phyloP scores from a whole-genome alignment of 441 rosid genomes.

The Manihot esculenta region DNA sequence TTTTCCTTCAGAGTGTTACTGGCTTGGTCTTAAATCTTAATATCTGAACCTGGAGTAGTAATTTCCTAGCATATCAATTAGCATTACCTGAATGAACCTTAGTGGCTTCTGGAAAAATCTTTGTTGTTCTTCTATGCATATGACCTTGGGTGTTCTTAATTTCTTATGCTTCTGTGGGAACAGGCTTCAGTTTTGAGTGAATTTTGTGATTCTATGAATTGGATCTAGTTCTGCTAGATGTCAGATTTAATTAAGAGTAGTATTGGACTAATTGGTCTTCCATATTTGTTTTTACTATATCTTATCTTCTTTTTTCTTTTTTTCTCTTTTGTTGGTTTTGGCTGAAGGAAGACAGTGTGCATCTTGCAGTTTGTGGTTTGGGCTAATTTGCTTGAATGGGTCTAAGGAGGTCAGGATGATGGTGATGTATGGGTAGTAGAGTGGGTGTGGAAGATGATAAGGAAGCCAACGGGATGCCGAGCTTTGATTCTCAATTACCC shows the following conservation, averaged over 20 bases:
- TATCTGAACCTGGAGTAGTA: conserved; percentile 3
- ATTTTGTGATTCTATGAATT: neutral
- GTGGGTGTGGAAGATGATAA: conserved; percentile 38
- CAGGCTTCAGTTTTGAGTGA: neutral
- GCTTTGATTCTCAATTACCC: conserved; percentile 39
- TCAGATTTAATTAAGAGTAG: neutral
- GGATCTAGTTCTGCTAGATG: neutral
- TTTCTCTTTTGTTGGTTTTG: conserved; percentile 12
- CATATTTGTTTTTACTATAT: conserved; percentile 10
- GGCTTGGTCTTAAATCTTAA: neutral
- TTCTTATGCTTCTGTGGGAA: neutral
- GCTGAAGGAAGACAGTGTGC: conserved; percentile 12
- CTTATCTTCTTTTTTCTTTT: neutral
- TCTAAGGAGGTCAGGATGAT: conserved; percentile 20
- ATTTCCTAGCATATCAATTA: neutral
- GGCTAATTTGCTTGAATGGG: conserved; percentile 22
- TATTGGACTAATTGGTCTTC: neutral
- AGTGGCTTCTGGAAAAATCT: neutral
- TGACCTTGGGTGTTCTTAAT: neutral
- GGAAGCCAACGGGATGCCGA: conserved; percentile 43
- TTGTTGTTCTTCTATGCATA: neutral
- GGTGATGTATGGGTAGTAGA: conserved; percentile 32
- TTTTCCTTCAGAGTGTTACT: neutral
- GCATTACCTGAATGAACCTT: neutral
- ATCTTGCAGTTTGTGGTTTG: conserved; percentile 19